Base-by-base conservation (phyloP, 306 rosid species). In the Trifolium pratense region DNA sequence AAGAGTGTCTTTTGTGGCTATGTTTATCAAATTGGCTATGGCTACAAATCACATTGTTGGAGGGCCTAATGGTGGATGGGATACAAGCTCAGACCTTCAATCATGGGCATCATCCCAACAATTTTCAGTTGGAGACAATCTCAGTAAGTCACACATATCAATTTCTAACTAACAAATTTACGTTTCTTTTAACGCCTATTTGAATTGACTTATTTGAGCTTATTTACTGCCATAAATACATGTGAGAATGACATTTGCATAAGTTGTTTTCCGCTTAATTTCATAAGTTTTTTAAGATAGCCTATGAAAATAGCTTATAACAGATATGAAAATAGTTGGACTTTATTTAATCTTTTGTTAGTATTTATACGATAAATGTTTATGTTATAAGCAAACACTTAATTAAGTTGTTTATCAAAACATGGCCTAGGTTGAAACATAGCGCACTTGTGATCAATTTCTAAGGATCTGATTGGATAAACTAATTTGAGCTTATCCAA, bases 51-150 rank as follows among this genome's bases (percentile, higher is more conserved):
- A 86, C 84, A 80, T 17, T 4, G 96, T 88, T 17, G 97, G 97
- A 77, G 96, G 89, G 52, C 77, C 91, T 32, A 86, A 64, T 46
- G 93, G 89, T 17, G 87, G 86, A 13, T 90, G 97, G 96, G 92
- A 90, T 65, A 18, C 88, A 9, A 68, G 10, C 74, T 78, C 90
- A 14, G 17, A 87, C 78, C 77, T 88, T 55, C 86, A 84, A 68
- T 59, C 86, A 39, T 92, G 97, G 97, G 81, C 83, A 7, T 80
- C 96, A 16, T 79, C 92, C 11, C 82, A 76, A 15, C 48, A 73
- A 26, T 80, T 89, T 68, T 70, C 75, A 16, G 87, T 87, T 3
- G 96, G 97, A 85, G 96, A 92, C 71, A 90, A 64, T 55, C 86
- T 92, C 34, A 75, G 97, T 92, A 79, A 88, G 94, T 71, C 72